Evolutionary conservation across 345 rosid species (phyloP).

Genomic region (Rhizophora mangle): DNA sequence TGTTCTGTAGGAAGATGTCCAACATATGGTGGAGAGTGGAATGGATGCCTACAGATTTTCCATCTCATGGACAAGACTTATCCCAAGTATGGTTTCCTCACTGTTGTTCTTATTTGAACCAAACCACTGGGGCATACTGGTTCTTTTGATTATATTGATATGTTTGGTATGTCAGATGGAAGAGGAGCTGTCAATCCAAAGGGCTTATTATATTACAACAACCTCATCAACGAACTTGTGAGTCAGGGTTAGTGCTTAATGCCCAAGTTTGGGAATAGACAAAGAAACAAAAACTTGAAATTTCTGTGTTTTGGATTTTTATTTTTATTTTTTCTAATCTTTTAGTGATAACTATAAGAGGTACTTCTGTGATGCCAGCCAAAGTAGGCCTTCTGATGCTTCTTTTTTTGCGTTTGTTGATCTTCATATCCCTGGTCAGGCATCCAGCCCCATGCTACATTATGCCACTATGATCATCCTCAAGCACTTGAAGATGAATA

Average conservation of each 20-base stretch:
- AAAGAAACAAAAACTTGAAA: neutral
- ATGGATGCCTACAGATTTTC: slow-evolving; percentile 73
- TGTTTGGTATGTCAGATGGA: slow-evolving; percentile 42
- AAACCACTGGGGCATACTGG: neutral
- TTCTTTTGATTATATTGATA: neutral
- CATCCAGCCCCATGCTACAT: slow-evolving; percentile 57
- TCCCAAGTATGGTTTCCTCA: slow-evolving; percentile 44
- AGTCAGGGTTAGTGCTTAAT: slow-evolving; percentile 37
- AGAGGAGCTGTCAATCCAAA: slow-evolving; percentile 53
- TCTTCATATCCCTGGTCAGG: slow-evolving; percentile 31
- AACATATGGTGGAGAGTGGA: slow-evolving; percentile 60
- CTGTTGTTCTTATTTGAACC: neutral
- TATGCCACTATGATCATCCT: slow-evolving; percentile 57
- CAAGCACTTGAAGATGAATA: slow-evolving; percentile 72
- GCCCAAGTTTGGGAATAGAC: neutral
- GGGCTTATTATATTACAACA: slow-evolving; percentile 56
- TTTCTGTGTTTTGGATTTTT: neutral
- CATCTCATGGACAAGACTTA: slow-evolving; percentile 78
- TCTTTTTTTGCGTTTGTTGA: neutral
- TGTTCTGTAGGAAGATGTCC: slow-evolving; percentile 68
- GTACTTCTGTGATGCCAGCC: neutral
- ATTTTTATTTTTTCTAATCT: neutral
- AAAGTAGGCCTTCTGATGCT: neutral
- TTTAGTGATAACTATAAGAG: neutral
- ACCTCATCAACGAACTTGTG: slow-evolving; percentile 46